These are phyloP conservation scores for Penicillium sp. DNA, from an alignment of 2,329 filamentous ascomycete species.

Conservation along the genomic window DNA sequence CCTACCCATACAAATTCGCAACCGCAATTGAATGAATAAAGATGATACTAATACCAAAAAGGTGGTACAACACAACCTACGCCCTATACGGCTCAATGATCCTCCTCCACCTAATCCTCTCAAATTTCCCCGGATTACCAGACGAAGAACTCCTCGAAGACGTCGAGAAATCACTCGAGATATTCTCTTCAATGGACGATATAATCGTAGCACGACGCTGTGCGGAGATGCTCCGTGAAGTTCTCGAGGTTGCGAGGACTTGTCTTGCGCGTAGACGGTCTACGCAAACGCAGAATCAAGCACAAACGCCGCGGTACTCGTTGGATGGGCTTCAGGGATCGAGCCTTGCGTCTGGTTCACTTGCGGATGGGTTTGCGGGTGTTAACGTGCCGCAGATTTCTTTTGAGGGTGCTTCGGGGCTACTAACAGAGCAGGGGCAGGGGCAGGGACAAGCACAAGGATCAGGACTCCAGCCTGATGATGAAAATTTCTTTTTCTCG, in stretches of 20 bases:
- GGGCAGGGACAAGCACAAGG: not conserved
- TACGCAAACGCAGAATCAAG: not conserved
- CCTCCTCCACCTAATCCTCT: constrained; percentile 30
- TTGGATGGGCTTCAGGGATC: not conserved
- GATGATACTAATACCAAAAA: not conserved
- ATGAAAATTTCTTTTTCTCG: constrained; percentile 3
- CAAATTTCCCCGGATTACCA: constrained; percentile 16
- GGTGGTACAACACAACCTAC: constrained; percentile 38
- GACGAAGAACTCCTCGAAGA: constrained; percentile 25
- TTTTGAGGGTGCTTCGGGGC: not conserved
- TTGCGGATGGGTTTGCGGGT: not conserved
- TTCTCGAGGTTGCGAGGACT: constrained; percentile 26
- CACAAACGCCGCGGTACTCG: not conserved
- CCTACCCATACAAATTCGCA: not conserved
- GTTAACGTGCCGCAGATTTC: not conserved
- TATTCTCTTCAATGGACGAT: constrained; percentile 33
- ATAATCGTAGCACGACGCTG: constrained; percentile 33
- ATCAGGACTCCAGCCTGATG: not conserved
- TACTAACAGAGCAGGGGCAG: not conserved
- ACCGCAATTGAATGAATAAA: too few species aligned
- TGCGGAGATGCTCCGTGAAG: constrained; percentile 31
- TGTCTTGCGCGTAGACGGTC: constrained; percentile 13
- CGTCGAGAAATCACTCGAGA: constrained; percentile 32
- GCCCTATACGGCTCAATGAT: constrained; percentile 36
- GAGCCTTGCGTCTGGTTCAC: not conserved